Conservation (phyloP, 345 rosid species). For the Eucalyptus urophylla region DNA sequence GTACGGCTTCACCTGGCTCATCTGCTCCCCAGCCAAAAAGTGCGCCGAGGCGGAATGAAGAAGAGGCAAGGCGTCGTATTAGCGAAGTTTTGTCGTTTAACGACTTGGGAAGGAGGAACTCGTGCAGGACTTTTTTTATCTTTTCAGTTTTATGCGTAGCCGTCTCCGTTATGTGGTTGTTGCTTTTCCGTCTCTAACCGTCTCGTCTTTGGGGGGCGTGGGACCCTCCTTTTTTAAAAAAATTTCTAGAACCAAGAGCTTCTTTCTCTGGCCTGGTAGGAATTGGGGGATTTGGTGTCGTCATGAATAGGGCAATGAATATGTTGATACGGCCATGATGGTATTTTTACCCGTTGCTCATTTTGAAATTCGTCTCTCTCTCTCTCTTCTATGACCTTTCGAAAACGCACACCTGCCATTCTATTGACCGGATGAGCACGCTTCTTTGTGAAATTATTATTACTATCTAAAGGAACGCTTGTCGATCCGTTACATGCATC, state of each 20-base stretch:
- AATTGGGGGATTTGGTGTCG: background rate
- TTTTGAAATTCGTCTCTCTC: background rate
- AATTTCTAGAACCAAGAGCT: background rate
- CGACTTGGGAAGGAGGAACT: background rate
- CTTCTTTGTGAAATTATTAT: background rate
- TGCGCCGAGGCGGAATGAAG: background rate
- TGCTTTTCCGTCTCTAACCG: background rate
- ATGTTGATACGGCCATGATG: background rate
- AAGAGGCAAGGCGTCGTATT: background rate
- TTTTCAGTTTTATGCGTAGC: background rate
- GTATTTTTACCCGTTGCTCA: background rate
- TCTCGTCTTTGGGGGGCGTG: background rate
- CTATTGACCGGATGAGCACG: background rate
- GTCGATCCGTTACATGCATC: background rate
- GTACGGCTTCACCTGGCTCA: conserved; percentile 61
- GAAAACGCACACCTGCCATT: background rate
- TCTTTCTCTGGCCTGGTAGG: background rate
- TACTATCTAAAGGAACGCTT: background rate
- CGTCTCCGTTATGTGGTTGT: background rate
- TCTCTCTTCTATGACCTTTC: background rate
- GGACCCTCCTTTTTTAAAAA: background rate
- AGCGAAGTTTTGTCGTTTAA: background rate
- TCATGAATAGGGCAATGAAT: background rate
- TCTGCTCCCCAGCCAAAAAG: conserved; percentile 26
- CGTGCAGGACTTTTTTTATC: background rate